phyloP scores from a whole-genome alignment of 352 stramenopile species.

The Phytopythium sindhum region DNA sequence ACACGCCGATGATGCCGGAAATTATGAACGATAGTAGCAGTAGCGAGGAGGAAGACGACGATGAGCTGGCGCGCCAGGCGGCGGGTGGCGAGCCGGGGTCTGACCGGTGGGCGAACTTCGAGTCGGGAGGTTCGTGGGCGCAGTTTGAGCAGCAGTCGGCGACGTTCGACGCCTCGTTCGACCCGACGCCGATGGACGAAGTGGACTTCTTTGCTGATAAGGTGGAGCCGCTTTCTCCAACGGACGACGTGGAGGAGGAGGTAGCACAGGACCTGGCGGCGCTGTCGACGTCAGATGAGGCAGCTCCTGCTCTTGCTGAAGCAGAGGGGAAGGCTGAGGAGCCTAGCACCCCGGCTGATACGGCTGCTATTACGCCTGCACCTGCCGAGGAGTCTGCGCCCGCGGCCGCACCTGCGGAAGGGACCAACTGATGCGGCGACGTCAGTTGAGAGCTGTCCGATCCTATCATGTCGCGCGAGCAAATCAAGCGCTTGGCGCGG shows the following conservation, averaged over 20 bases:
- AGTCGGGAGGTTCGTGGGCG: conserved; percentile 57
- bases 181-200: conserved; percentile 49
- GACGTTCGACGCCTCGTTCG: conserved; percentile 53
- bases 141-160: conserved; percentile 56
- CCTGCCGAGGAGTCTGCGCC: neutral
- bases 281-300: conserved; percentile 7
- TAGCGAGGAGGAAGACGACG: conserved; percentile 80
- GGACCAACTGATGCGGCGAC: neutral
- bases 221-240: conserved; percentile 16
- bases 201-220: conserved; percentile 28
- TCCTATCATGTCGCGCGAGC: conserved; percentile 1
- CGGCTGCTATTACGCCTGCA: neutral
- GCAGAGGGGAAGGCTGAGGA: conserved; percentile 15
- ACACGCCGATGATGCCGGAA: conserved; percentile 75
- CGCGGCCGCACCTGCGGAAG: neutral
- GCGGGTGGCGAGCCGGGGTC: conserved; percentile 5
- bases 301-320: neutral
- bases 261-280: conserved; percentile 1
- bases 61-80: conserved; percentile 42
- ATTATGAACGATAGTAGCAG: conserved; percentile 89
- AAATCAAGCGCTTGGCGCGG: conserved; percentile 2
- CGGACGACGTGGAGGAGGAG: neutral
- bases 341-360: neutral
- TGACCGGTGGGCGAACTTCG: conserved; percentile 65
- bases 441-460: neutral